Base-by-base conservation (phyloP, 257 asterid species). In the Prunella vulgaris region DNA sequence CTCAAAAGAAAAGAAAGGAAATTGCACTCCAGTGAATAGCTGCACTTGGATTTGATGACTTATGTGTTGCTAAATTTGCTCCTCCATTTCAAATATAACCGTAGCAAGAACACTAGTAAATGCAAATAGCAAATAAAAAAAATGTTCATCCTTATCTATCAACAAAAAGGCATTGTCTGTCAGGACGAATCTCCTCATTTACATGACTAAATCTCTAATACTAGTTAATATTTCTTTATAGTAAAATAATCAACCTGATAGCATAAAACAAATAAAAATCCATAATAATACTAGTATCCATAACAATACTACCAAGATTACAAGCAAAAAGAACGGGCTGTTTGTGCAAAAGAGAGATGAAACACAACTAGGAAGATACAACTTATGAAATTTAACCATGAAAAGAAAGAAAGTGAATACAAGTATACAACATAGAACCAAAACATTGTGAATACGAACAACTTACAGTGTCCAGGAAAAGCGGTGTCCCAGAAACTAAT, bases 381-480 rank as follows among this genome's bases (percentile, higher is more conserved):
- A 24, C 38, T 46, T 9, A 21, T 35, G 8, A 20, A 0, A 0
- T 32, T 59, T 28, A 37, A 20, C 66, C 14, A 25, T 25, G 33
- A 28, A 1, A 54, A 63, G 27, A 64, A 49, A 64, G 28, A 60
- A 78, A 58, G 69, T 46, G 53, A 59, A 44, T 46, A 60, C 59
- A 42, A 42, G 53, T 58, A 44, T 46, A 60, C 59, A 42, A 42
- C 49, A 56, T 7, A 13, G 70, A 37, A 70, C 63, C 24, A 58
- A 38, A 17, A 37, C 20, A 48, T 37, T 13, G 24, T 22, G 64
- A 64, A 28, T 72, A 15, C 64, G 57, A 71, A 73, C 12, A 72
- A 32, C 51, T 74, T 83, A 88, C 93, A 86, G 49, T 71, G 84
- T 77, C 86, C 89, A 57, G 96, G 96, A 75, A 80, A 83, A 77